These are phyloP conservation scores for Halophytophthora polymorphica DNA, from an alignment of 352 stramenopile species.

Conservation along the genomic window DNA sequence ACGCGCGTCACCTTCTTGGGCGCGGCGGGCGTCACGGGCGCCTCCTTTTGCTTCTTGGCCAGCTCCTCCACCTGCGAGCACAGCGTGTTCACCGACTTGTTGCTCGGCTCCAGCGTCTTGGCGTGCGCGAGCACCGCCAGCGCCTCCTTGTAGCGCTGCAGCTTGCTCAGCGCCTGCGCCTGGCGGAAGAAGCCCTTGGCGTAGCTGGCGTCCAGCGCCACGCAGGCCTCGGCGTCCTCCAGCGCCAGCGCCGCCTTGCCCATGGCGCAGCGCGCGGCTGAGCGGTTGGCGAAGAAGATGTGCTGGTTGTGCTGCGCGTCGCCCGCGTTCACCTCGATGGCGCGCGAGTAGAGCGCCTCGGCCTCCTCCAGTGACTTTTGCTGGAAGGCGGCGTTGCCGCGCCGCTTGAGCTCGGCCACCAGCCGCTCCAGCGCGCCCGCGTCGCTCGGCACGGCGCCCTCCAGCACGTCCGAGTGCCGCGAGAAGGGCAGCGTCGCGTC, in stretches of 20 bases:
- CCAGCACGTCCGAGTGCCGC: conserved; percentile 80
- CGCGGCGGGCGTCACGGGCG: conserved; percentile 11
- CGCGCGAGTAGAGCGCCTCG: conserved; percentile 96
- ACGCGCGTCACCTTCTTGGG: conserved; percentile 64
- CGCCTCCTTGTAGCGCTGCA: conserved; percentile 69
- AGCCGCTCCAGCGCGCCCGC: conserved; percentile 53
- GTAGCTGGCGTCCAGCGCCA: conserved; percentile 55
- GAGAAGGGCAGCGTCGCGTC: conserved; percentile 68
- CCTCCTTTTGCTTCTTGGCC: conserved; percentile 56
- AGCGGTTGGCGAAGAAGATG: conserved; percentile 88
- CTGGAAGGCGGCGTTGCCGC: conserved; percentile 85
- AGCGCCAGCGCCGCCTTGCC: conserved; percentile 63
- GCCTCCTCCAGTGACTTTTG: conserved; percentile 89
- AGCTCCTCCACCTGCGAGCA: conserved; percentile 57
- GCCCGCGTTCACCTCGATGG: conserved; percentile 78
- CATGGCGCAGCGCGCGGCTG: conserved; percentile 81
- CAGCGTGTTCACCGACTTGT: conserved; percentile 73
- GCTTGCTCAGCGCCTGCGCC: conserved; percentile 70
- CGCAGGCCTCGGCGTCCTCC: conserved; percentile 65
- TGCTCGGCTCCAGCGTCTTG: conserved; percentile 58
- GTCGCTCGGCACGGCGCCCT: conserved; percentile 44
- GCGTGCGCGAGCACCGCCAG: conserved; percentile 58
- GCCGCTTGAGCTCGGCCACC: conserved; percentile 85
- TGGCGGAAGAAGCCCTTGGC: conserved; percentile 85
- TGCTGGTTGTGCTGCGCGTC: conserved; percentile 65